phyloP scores from a whole-genome alignment of 163 green algal species.

The Scenedesmus sp. region DNA sequence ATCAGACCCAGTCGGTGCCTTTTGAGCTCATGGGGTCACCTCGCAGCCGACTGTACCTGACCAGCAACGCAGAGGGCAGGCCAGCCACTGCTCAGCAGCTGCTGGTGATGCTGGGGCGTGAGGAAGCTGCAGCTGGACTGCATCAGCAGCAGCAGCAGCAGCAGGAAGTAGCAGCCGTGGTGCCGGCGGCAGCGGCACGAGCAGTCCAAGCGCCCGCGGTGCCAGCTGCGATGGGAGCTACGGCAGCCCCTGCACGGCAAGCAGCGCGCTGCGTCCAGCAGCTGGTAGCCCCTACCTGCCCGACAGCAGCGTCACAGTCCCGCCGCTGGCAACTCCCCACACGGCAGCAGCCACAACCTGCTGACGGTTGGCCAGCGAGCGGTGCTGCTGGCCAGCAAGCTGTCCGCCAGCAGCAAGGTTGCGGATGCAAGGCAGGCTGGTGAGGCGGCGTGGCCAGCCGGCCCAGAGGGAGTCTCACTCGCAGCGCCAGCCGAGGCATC shows the following conservation, averaged over 20 bases:
- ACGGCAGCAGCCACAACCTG: constrained; percentile 37
- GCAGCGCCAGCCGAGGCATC: background rate
- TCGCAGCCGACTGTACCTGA: constrained; percentile 34
- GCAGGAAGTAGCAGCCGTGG: background rate
- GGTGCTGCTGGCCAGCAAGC: constrained; percentile 31
- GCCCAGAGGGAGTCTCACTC: background rate
- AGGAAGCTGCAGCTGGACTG: background rate
- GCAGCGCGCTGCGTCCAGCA: background rate
- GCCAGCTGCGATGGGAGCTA: background rate
- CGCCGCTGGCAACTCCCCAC: background rate
- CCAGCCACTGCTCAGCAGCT: constrained; percentile 14
- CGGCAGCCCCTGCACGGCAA: background rate
- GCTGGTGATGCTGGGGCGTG: background rate
- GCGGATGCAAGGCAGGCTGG: background rate
- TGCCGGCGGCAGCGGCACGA: background rate
- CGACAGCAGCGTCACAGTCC: background rate
- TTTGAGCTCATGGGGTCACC: constrained; percentile 39
- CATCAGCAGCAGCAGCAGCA: constrained; percentile 1
- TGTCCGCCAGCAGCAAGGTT: background rate
- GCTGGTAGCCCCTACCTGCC: constrained; percentile 21
- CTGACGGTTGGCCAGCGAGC: background rate
- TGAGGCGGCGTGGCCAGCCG: background rate
- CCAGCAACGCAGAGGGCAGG: background rate
- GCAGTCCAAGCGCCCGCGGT: background rate
- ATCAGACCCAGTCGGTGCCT: constrained; percentile 20